Evolutionary conservation across 2,329 filamentous ascomycete genomes (phyloP).

Genomic region (Chalara sp.): DNA sequence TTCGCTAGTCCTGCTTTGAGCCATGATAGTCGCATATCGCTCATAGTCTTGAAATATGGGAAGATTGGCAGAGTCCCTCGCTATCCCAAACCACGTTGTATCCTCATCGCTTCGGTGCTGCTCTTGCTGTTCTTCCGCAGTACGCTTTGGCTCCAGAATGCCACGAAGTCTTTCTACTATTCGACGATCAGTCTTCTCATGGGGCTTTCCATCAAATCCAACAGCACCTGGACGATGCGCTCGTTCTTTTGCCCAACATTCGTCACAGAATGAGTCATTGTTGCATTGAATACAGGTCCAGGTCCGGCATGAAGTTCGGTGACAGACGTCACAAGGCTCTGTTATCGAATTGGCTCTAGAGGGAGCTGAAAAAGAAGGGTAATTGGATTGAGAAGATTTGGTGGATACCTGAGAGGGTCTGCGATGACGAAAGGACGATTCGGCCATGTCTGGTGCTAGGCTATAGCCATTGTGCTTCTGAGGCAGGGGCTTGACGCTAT

Average conservation of each 20-base stretch:
- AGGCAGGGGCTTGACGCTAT: too few species aligned
- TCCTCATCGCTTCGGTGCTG: slow-evolving; percentile 22
- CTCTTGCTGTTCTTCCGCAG: slow-evolving; percentile 23
- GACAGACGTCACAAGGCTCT: too few species aligned
- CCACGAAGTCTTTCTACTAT: slow-evolving; percentile 22
- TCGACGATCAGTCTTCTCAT: slow-evolving; percentile 29
- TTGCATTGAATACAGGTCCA: too few species aligned
- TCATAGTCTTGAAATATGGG: slow-evolving; percentile 35
- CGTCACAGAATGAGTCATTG: too few species aligned
- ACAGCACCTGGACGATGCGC: slow-evolving; percentile 11
- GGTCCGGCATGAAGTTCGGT: too few species aligned
- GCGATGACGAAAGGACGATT: too few species aligned
- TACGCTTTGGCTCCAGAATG: slow-evolving; percentile 18
- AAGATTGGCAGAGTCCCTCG: slow-evolving; percentile 20
- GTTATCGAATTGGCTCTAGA: too few species aligned
- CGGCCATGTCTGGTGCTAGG: too few species aligned
- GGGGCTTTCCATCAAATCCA: slow-evolving; percentile 25
- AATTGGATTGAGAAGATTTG: too few species aligned
- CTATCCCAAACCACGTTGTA: slow-evolving; percentile 32
- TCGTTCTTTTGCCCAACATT: slow-evolving; percentile 2
- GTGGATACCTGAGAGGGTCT: too few species aligned
- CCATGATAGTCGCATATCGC: slow-evolving; percentile 37
- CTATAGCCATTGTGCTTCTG: too few species aligned
- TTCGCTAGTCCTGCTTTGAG: slow-evolving; percentile 15
- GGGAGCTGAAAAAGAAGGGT: too few species aligned